Percentiles rank a stretch among this genome's conserved stretches.
Conservation (phyloP, 495 filamentous ascomycete genomes). For the Aspergillus conjunctus region DNA sequence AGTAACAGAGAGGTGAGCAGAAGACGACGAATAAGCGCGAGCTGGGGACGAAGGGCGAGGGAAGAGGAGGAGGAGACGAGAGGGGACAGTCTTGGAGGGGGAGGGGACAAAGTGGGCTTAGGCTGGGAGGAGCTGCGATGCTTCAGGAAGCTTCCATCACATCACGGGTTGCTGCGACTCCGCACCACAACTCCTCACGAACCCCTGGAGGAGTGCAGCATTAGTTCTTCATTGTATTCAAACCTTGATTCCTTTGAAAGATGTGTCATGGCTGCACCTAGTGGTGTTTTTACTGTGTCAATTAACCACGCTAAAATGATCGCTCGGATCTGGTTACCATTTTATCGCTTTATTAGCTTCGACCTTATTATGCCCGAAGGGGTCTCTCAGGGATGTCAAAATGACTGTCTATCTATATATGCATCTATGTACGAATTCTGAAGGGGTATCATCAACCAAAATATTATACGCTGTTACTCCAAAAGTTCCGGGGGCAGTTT, state of each 20-base stretch:
- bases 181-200: conserved; percentile 10
- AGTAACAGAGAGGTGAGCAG: conserved; percentile 5
- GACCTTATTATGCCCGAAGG: not conserved
- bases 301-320: conserved; percentile 20
- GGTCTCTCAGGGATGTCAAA: no score
- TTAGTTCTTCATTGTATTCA: not conserved
- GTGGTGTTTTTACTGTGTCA: conserved; percentile 17
- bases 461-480: conserved; percentile 27
- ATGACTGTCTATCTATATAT: not conserved
- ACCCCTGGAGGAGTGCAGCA: not conserved
- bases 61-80: conserved; percentile 14
- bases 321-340: conserved; percentile 13
- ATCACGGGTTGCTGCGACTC: conserved; percentile 16
- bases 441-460: conserved; percentile 15
- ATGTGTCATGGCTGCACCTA: conserved; percentile 9
- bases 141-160: conserved; percentile 53
- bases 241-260: not conserved
- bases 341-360: not conserved
- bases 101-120: conserved; percentile 19
- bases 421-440: conserved; percentile 16
- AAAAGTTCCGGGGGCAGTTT: conserved; percentile 44
- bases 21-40: conserved; percentile 8
- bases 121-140: conserved; percentile 21
- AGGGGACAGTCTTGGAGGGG: conserved; percentile 16
- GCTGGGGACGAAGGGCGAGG: conserved; percentile 15